Conservation (phyloP, 2,329 filamentous ascomycete genomes). For the Aspergillus sp. region DNA sequence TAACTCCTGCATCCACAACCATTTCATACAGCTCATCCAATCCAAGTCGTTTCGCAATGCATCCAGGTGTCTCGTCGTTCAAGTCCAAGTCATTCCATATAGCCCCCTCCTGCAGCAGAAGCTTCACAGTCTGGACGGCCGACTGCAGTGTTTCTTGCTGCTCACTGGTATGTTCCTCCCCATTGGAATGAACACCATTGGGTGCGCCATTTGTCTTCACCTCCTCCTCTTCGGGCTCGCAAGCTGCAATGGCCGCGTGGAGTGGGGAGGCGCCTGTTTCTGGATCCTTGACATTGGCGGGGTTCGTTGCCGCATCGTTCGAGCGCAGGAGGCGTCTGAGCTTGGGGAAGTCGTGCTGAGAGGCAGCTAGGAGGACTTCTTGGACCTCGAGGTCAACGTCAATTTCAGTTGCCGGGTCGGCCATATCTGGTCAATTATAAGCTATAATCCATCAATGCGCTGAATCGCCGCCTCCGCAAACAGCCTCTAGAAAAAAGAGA, state of each 20-base stretch:
- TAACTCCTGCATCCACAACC: constrained; percentile 85
- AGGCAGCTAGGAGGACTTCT: constrained; percentile 64
- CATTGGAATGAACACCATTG: constrained; percentile 20
- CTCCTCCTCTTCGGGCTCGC: constrained; percentile 46
- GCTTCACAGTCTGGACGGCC: constrained; percentile 66
- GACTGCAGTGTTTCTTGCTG: constrained; percentile 49
- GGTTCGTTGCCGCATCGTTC: constrained; percentile 48
- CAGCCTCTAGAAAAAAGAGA: background rate
- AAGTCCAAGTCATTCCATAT: constrained; percentile 96
- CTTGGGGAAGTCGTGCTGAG: constrained; percentile 65
- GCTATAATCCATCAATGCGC: background rate
- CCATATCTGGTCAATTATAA: constrained; percentile 19
- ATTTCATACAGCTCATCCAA: constrained; percentile 72
- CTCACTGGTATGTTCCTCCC: constrained; percentile 5
- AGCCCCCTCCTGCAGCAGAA: constrained; percentile 81
- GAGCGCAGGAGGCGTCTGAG: constrained; percentile 69
- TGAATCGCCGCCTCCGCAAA: background rate
- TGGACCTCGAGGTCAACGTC: constrained; percentile 48
- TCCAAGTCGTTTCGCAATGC: constrained; percentile 71
- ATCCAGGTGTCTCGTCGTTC: constrained; percentile 87
- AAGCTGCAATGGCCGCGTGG: constrained; percentile 84
- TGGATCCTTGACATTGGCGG: constrained; percentile 75
- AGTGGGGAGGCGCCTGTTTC: constrained; percentile 84
- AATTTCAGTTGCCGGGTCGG: constrained; percentile 25
- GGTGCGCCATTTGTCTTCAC: constrained; percentile 22